Percentiles rank a stretch among this genome's conserved stretches.
These are phyloP conservation scores for Xerocomellus dryophilus DNA, from an alignment of 768 basidiomycete genomes.

Conservation along the genomic window DNA sequence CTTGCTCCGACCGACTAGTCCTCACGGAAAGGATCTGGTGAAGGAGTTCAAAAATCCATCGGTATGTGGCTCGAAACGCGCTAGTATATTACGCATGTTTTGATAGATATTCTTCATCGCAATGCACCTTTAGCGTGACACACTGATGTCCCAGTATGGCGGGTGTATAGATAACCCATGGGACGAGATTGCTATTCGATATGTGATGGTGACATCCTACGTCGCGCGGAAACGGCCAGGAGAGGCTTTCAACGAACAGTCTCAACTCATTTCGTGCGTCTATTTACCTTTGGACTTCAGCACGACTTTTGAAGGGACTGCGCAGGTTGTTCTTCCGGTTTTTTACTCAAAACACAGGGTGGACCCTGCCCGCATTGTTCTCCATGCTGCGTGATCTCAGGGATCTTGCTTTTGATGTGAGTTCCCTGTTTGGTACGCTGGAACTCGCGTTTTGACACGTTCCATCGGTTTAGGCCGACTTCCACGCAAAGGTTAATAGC, in stretches of 20 bases:
- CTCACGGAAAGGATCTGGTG: slow-evolving; percentile 72
- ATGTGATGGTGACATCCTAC: slow-evolving; percentile 71
- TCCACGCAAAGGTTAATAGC: slow-evolving; percentile 53
- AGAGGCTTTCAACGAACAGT: slow-evolving; percentile 82
- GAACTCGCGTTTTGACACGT: neutral
- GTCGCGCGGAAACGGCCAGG: slow-evolving; percentile 61
- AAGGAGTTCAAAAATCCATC: slow-evolving; percentile 65
- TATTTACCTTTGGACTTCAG: neutral
- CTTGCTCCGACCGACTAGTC: slow-evolving; percentile 71
- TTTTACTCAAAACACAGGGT: slow-evolving; percentile 77
- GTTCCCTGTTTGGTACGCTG: slow-evolving; percentile 9
- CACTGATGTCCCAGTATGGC: slow-evolving; percentile 37
- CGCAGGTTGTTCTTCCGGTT: slow-evolving; percentile 73
- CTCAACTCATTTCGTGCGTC: slow-evolving; percentile 71
- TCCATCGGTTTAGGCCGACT: slow-evolving; percentile 48
- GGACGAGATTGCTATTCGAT: slow-evolving; percentile 85
- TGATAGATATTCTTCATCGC: slow-evolving; percentile 19
- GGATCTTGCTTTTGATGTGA: slow-evolving; percentile 82
- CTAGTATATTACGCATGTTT: neutral
- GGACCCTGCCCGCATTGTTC: slow-evolving; percentile 84
- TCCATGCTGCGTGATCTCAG: slow-evolving; percentile 77
- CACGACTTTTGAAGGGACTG: neutral
- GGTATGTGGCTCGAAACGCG: slow-evolving; percentile 29
- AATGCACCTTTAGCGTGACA: slow-evolving; percentile 35
- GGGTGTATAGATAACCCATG: slow-evolving; percentile 70